phyloP scores from a whole-genome alignment of 2,329 filamentous ascomycete genomes.

The Leptoxyphium fumago region DNA sequence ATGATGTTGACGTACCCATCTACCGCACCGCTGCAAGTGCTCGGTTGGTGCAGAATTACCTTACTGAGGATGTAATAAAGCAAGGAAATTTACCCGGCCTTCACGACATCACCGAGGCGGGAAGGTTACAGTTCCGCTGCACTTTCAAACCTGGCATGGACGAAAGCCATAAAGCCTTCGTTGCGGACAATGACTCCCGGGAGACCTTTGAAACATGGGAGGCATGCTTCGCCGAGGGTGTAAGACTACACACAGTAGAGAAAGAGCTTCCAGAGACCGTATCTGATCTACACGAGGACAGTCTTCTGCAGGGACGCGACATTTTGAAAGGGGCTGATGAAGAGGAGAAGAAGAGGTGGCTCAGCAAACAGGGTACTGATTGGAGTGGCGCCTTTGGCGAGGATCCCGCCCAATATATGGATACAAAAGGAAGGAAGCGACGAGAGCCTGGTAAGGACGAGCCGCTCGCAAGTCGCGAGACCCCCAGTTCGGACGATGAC shows the following conservation, averaged over 20 bases:
- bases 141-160: conserved; percentile 86
- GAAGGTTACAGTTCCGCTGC: conserved; percentile 64
- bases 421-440: conserved; percentile 36
- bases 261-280: conserved; percentile 59
- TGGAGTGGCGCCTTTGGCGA: conserved; percentile 78
- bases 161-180: conserved; percentile 67
- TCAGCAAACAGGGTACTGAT: conserved; percentile 65
- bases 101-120: conserved; percentile 61
- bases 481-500: conserved; percentile 28
- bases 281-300: conserved; percentile 66
- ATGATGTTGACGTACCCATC: conserved; percentile 72
- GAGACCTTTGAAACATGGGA: conserved; percentile 96
- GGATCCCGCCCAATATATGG: conserved; percentile 50
- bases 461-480: conserved; percentile 30
- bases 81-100: conserved; percentile 50
- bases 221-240: conserved; percentile 75
- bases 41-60: conserved; percentile 80
- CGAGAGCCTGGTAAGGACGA: conserved; percentile 41
- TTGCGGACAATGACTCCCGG: conserved; percentile 72
- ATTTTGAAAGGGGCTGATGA: conserved; percentile 58
- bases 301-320: conserved; percentile 64
- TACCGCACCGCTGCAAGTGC: conserved; percentile 66
- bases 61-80: conserved; percentile 62
- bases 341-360: conserved; percentile 63
- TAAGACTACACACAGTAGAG: conserved; percentile 55